Percentiles rank a stretch among this genome's conserved stretches.
Evolutionary conservation across 164 flowering plant species (phyloP).

Genomic region (Stephania yunnanensis): DNA sequence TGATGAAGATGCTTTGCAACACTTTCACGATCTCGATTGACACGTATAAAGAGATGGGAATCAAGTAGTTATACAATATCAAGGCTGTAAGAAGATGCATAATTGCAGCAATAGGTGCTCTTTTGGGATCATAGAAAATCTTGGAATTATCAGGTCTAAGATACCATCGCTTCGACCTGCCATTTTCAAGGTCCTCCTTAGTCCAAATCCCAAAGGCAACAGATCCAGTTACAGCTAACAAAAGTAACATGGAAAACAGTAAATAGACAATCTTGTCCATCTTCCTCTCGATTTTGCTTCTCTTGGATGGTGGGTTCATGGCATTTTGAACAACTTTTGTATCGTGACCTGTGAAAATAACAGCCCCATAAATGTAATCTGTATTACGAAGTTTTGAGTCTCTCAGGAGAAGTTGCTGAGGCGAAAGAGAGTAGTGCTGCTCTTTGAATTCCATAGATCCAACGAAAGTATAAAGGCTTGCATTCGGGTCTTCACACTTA

Average conservation of each 20-base stretch:
- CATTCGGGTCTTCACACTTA: constrained; percentile 95
- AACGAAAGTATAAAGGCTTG: constrained; percentile 74
- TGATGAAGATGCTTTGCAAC: constrained; percentile 83
- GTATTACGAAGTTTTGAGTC: constrained; percentile 94
- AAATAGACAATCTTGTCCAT: constrained; percentile 79
- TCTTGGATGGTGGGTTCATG: constrained; percentile 83
- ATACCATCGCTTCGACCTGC: constrained; percentile 71
- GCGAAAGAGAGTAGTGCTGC: constrained; percentile 54
- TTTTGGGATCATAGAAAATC: constrained; percentile 60
- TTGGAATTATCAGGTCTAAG: constrained; percentile 59
- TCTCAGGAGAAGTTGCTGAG: constrained; percentile 84
- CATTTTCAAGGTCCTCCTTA: constrained; percentile 47
- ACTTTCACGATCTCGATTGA: constrained; percentile 89
- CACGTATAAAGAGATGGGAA: constrained; percentile 90
- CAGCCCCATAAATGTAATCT: constrained; percentile 76
- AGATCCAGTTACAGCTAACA: constrained; percentile 57
- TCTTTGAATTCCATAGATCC: constrained; percentile 71
- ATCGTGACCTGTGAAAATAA: constrained; percentile 87
- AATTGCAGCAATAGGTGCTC: constrained; percentile 54
- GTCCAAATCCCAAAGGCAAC: constrained; percentile 67
- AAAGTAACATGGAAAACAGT: constrained; percentile 48
- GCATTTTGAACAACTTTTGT: constrained; percentile 91
- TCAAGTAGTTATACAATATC: constrained; percentile 66
- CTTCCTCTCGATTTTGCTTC: constrained; percentile 77
- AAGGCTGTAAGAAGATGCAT: constrained; percentile 70